Evolutionary conservation across 371 early-diverging fungal genomes (phyloP).

Genomic region (Mortierella sp.): DNA sequence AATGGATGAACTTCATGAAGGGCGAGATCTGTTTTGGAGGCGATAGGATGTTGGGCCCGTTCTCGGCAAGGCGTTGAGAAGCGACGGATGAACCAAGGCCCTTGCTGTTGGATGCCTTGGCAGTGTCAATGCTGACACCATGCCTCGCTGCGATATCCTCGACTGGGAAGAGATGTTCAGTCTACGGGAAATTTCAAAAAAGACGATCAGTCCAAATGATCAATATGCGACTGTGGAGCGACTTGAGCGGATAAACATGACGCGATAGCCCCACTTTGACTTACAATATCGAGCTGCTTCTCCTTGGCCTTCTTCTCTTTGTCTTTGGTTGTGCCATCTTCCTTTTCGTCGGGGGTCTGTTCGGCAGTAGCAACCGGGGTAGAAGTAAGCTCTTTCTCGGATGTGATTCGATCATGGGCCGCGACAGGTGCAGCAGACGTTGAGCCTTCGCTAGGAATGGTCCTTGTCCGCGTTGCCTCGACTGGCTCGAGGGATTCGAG

Average conservation of each 20-base stretch:
- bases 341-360: slow-evolving; percentile 4
- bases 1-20: slow-evolving; percentile 77
- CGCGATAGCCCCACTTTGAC: not conserved
- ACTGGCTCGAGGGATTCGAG: slow-evolving; percentile 31
- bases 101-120: slow-evolving; percentile 70
- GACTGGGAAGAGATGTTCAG: slow-evolving; percentile 81
- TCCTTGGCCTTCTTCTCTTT: slow-evolving; percentile 16
- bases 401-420: not conserved
- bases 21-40: slow-evolving; percentile 89
- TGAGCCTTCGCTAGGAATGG: slow-evolving; percentile 4
- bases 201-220: slow-evolving; percentile 1
- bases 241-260: slow-evolving; percentile 1
- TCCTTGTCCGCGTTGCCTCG: slow-evolving; percentile 35
- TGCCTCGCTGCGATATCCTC: slow-evolving; percentile 74
- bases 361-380: not conserved
- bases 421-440: not conserved
- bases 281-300: slow-evolving; percentile 50
- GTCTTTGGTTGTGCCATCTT: slow-evolving; percentile 3
- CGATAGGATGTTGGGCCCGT: slow-evolving; percentile 87
- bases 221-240: not conserved
- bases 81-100: slow-evolving; percentile 79
- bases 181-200: slow-evolving; percentile 12
- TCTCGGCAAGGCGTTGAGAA: slow-evolving; percentile 62
- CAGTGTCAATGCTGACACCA: slow-evolving; percentile 61
- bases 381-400: not conserved